phyloP scores from a whole-genome alignment of 345 rosid genomes.

The Eucalyptus microcorys region DNA sequence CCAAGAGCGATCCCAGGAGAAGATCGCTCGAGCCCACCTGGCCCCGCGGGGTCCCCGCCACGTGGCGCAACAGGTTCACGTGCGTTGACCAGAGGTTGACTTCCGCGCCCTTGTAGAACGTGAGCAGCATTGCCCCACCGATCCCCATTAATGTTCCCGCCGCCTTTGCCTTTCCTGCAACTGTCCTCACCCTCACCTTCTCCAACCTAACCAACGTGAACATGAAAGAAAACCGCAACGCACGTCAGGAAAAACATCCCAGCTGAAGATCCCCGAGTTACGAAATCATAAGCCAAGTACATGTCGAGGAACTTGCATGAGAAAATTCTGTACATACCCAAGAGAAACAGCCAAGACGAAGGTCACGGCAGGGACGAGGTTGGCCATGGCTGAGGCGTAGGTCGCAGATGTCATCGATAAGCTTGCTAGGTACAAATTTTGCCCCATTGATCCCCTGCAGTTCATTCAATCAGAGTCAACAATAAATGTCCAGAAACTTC shows the following conservation, averaged over 20 bases:
- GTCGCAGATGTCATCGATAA: not conserved
- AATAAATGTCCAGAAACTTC: not conserved
- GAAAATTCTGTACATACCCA: too few species aligned
- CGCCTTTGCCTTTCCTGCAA: conserved; percentile 35
- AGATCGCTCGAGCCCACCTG: not conserved
- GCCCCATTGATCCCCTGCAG: not conserved
- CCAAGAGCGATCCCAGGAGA: conserved; percentile 4
- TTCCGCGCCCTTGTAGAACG: conserved; percentile 39
- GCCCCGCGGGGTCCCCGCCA: not conserved
- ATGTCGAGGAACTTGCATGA: not conserved
- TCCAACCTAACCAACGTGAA: conserved; percentile 12
- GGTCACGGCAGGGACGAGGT: too few species aligned
- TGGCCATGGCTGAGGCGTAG: too few species aligned
- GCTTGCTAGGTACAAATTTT: not conserved
- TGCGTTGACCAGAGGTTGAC: conserved; percentile 16
- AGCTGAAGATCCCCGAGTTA: not conserved
- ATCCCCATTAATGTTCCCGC: conserved; percentile 34
- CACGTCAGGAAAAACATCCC: not conserved
- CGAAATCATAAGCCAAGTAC: not conserved
- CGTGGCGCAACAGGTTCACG: not conserved
- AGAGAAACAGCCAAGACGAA: too few species aligned
- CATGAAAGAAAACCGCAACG: not conserved
- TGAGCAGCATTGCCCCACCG: conserved; percentile 51
- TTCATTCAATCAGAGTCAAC: not conserved
- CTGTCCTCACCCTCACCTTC: conserved; percentile 10